Base-by-base conservation (phyloP, 2,329 filamentous ascomycete species). In the Pseudogymnoascus sp. region DNA sequence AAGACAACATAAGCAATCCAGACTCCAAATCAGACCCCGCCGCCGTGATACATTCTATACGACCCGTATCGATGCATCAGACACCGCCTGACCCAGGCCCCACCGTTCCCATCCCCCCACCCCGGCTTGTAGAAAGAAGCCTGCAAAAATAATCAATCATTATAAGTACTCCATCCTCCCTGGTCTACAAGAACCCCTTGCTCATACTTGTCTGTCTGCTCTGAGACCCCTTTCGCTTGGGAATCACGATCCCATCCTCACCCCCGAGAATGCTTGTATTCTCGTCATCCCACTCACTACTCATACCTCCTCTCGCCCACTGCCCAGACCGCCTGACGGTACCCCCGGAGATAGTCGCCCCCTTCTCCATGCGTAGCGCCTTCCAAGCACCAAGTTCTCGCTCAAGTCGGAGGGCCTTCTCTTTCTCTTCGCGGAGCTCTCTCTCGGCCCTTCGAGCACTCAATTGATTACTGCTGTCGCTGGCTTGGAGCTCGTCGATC, bases 401-500 rank as follows among this genome's bases (percentile, higher is more conserved):
- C 76, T 97, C 93, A n/a, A 97, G 79, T 33, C 88, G 83, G 28
- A 93, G 77, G 0, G 81, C 82, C 76, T 89, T 93, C 76, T 97
- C 95, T 65, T 84, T 86, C 76, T 96, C 93, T 74, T 97, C 91
- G 5, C 91, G 84, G 14, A 97, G 82, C 71, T 97, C 93, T 45
- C 93, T 86, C 75, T 99, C 93, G 14, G 91, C 91, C 45, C 93
- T 87, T 63, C 93, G 89, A 25, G 90, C 88, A 25, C 87, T 83
- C 43, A 97, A 83, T 74, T 97, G 91, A 55, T 87, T 88, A 9
- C 86, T 81, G 21, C 90, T 92, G 75, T 97, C 93, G 12, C 87
- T 89, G 12, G 90, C 87, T 74, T 99, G 93, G 35, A 99, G 85
- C 73, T 97, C 93, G 72, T 97, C 93, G 69, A 99, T 96, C 1